Evolutionary conservation across 331 rosid genomes (phyloP), one percentile per base, ranked within the genome.

Genomic region (Quercus phellos): DNA sequence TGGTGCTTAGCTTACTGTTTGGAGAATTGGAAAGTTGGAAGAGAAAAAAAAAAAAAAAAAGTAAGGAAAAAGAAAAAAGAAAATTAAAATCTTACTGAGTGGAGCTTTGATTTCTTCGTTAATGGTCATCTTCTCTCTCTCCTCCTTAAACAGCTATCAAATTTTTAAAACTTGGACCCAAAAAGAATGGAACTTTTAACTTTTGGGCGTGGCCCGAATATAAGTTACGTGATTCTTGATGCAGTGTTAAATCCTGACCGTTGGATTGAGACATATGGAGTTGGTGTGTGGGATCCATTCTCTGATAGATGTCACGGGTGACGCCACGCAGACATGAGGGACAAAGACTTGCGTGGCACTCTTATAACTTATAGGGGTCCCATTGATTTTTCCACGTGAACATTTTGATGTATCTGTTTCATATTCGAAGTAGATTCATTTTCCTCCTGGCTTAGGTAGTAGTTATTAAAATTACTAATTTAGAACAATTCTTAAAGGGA

Each of bases 61-160:
- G 9, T 0, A 11, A n/a, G 22, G 35, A 34, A 3, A 1, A 13
- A 29, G 3, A 3, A 4, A 5, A 2, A 42, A 7, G 56, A 27
- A 12, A 35, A 38, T 38, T 11, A 54, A 24, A 26, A 5, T 12
- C 80, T 83, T 75, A 84, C 87, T 72, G 4, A 79, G 77, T 2
- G 84, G 81, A 50, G 84, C 61, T 50, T 55, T 8, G 80, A 79
- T 67, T 79, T 69, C 83, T 56, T 66, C 74, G 11, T 1, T 29
- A 4, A 9, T 34, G 55, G 22, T 74, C 86, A 83, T 83, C 73
- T 17, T 66, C 50, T 22, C 2, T 26, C 43, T 38, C 43, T 7
- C 14, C 30, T 21, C 4, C 4, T 46, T 1, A 46, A 46, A 12
- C 51, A 46, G 51, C 13, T 11, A 46, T 7, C 11, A 38, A 1